Evolutionary conservation across 768 basidiomycete genomes (phyloP).

Genomic region (Panus rudis): DNA sequence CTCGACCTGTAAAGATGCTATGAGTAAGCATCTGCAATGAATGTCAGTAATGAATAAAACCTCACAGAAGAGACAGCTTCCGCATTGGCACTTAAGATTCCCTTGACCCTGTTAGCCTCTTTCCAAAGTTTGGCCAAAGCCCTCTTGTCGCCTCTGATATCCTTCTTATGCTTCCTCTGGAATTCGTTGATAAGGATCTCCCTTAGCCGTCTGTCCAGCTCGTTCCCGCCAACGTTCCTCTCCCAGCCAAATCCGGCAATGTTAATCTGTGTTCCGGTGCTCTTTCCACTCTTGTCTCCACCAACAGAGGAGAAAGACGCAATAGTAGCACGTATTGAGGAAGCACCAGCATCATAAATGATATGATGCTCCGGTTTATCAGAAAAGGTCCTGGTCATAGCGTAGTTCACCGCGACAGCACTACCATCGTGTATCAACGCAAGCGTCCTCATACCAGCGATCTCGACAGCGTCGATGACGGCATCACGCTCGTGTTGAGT

Average conservation of each 20-base stretch:
- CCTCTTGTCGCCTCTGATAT: slow-evolving; percentile 65
- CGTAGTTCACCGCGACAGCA: slow-evolving; percentile 95
- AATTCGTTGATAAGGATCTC: slow-evolving; percentile 76
- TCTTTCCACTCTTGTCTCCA: slow-evolving; percentile 39
- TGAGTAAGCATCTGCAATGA: slow-evolving; percentile 1
- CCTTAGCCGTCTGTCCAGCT: slow-evolving; percentile 76
- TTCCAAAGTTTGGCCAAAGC: slow-evolving; percentile 94
- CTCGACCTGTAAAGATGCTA: slow-evolving; percentile 54
- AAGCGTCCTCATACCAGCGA: slow-evolving; percentile 78
- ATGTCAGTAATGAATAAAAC: slow-evolving; percentile 8
- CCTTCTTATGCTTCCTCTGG: slow-evolving; percentile 59
- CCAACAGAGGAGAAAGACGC: slow-evolving; percentile 52
- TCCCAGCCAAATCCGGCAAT: slow-evolving; percentile 83
- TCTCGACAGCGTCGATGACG: slow-evolving; percentile 85
- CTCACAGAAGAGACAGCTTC: slow-evolving; percentile 70
- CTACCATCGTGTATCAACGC: slow-evolving; percentile 90
- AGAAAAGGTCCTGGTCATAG: slow-evolving; percentile 89
- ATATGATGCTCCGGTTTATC: slow-evolving; percentile 70
- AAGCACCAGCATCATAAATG: slow-evolving; percentile 92
- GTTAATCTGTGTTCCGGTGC: slow-evolving; percentile 59
- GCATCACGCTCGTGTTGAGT: slow-evolving; percentile 89
- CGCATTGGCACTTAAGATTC: slow-evolving; percentile 86
- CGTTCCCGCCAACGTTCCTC: slow-evolving; percentile 67
- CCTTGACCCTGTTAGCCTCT: slow-evolving; percentile 87
- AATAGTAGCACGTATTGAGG: slow-evolving; percentile 70